phyloP scores from a whole-genome alignment of 75 land plant genomes.

The Ceratopteris richardii region DNA sequence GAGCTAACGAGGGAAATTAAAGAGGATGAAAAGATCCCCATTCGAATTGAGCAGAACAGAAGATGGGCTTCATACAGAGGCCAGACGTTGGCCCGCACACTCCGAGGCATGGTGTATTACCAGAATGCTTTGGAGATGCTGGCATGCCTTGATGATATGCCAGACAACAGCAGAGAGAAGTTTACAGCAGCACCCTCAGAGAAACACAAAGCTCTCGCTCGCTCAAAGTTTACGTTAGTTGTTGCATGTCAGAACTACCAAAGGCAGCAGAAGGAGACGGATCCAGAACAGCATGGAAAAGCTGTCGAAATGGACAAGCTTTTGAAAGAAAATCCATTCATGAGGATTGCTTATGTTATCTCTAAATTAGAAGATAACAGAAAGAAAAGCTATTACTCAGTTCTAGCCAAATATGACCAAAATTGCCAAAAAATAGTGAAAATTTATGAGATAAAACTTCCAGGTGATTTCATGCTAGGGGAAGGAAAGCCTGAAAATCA shows the following conservation, averaged over 20 bases:
- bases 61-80: slow-evolving; percentile 46
- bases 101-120: slow-evolving; percentile 50
- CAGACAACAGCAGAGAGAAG: neutral
- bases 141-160: slow-evolving; percentile 21
- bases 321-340: slow-evolving; percentile 47
- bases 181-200: slow-evolving; percentile 21
- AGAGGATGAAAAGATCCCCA: slow-evolving; percentile 5
- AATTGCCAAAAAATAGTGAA: slow-evolving; percentile 32
- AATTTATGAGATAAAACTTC: slow-evolving; percentile 71
- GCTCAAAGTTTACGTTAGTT: slow-evolving; percentile 91
- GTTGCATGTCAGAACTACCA: slow-evolving; percentile 97
- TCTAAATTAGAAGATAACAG: neutral
- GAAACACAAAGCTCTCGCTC: slow-evolving; percentile 76
- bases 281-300: no score
- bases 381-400: slow-evolving; percentile 17
- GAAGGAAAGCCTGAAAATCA: slow-evolving; percentile 94
- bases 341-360: slow-evolving; percentile 29
- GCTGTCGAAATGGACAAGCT: slow-evolving; percentile 82
- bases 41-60: slow-evolving; percentile 14
- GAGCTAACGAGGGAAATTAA: neutral
- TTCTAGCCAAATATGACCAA: slow-evolving; percentile 29
- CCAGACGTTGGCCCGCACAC: slow-evolving; percentile 45
- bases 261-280: slow-evolving; percentile 57
- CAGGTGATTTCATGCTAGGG: slow-evolving; percentile 67
- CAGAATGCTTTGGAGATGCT: slow-evolving; percentile 35